Evolutionary conservation across 2,329 filamentous ascomycete genomes (phyloP).

Genomic region (Botrytis paeoniae): DNA sequence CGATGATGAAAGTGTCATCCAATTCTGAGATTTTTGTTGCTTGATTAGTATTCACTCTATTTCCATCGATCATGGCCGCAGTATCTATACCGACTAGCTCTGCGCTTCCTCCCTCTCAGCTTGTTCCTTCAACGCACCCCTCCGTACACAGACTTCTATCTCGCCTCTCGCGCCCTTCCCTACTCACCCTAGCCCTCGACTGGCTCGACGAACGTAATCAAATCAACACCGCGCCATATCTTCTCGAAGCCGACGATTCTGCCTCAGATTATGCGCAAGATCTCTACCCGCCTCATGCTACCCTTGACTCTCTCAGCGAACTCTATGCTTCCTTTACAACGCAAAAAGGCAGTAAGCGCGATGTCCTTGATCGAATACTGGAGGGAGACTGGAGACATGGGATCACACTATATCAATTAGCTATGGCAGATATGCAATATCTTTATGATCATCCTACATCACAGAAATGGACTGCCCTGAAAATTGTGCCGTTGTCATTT

Average conservation of each 20-base stretch:
- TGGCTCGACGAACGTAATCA: conserved; percentile 72
- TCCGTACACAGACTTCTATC: conserved; percentile 64
- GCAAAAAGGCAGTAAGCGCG: conserved; percentile 58
- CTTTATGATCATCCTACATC: conserved; percentile 63
- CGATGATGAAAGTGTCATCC: neutral
- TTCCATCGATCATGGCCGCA: conserved; percentile 6
- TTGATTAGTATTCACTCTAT: neutral
- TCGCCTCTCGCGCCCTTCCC: conserved; percentile 67
- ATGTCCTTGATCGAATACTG: conserved; percentile 60
- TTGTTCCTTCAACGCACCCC: conserved; percentile 62
- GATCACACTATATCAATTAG: conserved; percentile 62
- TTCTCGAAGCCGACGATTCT: conserved; percentile 44
- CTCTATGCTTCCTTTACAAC: conserved; percentile 60
- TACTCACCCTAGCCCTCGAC: conserved; percentile 69
- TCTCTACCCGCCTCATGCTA: conserved; percentile 65
- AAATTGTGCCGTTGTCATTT: conserved; percentile 50
- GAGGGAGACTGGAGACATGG: conserved; percentile 69
- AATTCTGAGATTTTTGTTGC: neutral
- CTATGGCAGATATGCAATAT: conserved; percentile 66
- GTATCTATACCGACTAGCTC: conserved; percentile 68
- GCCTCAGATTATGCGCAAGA: conserved; percentile 58
- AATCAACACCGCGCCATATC: conserved; percentile 56
- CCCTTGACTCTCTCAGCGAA: conserved; percentile 63
- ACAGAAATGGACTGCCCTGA: conserved; percentile 63
- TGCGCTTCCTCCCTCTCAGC: conserved; percentile 67